Evolutionary conservation across 163 green algal species (phyloP), one percentile per base, ranked within the genome.

Genomic region (Scenedesmus sp.): DNA sequence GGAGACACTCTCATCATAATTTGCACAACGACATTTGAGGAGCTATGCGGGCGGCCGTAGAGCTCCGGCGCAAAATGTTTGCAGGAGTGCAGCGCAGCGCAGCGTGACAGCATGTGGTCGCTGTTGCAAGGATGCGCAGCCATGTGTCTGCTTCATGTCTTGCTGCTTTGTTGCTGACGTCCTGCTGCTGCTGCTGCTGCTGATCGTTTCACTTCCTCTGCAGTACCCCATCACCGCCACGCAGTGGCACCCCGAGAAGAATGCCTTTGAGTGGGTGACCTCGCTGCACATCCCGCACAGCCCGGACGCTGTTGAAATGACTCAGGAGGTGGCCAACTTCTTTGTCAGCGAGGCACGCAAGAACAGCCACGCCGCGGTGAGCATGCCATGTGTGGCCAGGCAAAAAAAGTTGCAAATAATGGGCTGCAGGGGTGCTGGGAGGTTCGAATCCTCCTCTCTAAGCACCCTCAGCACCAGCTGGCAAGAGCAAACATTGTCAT

Each of bases 171-270:
- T 64, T 46, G 16, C 2, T 77, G 10, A n/a, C 26, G 1, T 1
- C 20, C 74, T 3, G n/a, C 3, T 82, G 74, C 15, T 56, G 23
- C 4, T 46, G 13, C 15, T 66, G 52, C 23, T 4, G 52, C 55
- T 46, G 20, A 4, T 74, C 46, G 20, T 15, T 84, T 64, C 15
- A 2, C 46, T 73, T 7, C 64, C 52, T 2, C 82, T 56, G 54
- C 87, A 96, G 86, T 97, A 98, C 86, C 97, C 97, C 23, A 95
- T 98, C 89, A 96, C 92, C 12, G 97, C 95, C 54, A 96, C 93
- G 2, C 96, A 97, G 89, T 98, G 95, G 95, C 97, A 99, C 92
- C 97, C 97, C 9, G 97, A 99, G 95, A 99, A 99, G 94, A 98
- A 98, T 88, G 91, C 96, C 0, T 99, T 96, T 88, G 97, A 99